Evolutionary conservation across 495 filamentous ascomycete genomes (phyloP), one percentile per base, ranked within the genome.

Genomic region (Usnea hakonensis): DNA sequence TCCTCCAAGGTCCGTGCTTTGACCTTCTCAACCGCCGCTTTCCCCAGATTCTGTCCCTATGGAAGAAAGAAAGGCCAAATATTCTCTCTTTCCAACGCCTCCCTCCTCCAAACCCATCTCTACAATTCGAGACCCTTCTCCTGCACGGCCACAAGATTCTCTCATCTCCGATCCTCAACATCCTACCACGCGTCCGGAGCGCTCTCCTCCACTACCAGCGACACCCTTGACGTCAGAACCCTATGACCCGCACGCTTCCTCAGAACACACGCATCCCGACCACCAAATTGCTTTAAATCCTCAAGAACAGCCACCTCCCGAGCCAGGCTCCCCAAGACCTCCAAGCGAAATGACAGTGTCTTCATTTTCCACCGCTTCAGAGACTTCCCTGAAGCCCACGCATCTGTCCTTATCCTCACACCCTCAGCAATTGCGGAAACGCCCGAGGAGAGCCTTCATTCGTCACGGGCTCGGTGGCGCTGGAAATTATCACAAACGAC

Each of bases 401-500:
- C 52, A 23, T n/a, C 54, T 50, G 37, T 48, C 55, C 40, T 56
- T 63, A 35, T 41, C 56, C 35, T 41, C 48, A 32, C 57, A 36
- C 52, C 57, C 37, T 17, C 58, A 38, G n/a, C 43, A 56, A 41
- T 48, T 33, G 37, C 35, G 26, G 30, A 52, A 55, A 38, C 61
- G 66, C 17, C 61, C 63, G 16, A 62, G 52, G 40, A 68, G 66
- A 48, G 62, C 64, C 19, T 70, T 66, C 30, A 64, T 68, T 43
- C 68, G 68, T 57, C 57, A 58, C 32, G 65, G 68, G 21, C 67
- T 70, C n/a, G 68, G 68, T 2, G 68, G 68, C 21, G 63, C 63
- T 9, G 68, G 68, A 5, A 70, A 70, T 28, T 70, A 70, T 44
- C 68, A 61, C 46, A 68, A 68, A 59, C 48, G 48, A 52, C 48